Conservation (phyloP, 805 yeast genomes). For the Maudiozyma bulderi region DNA sequence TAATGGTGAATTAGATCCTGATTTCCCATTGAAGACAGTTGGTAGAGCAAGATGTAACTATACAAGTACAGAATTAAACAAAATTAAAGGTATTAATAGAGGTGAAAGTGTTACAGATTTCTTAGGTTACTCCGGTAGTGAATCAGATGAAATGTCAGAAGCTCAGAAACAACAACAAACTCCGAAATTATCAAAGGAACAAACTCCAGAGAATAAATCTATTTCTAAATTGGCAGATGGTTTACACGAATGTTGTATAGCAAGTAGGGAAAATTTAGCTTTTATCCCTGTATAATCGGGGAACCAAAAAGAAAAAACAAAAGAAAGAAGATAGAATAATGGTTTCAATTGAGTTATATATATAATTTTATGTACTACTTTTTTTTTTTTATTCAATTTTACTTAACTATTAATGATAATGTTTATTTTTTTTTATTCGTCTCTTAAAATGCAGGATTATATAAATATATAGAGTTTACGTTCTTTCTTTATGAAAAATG, state of each 20-base stretch:
- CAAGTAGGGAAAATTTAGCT: conserved; percentile 82
- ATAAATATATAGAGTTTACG: conserved; percentile 27
- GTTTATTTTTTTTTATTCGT: too few relatives aligned
- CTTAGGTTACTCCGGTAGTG: conserved; percentile 48
- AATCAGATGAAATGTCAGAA: background rate
- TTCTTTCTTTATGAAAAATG: conserved; percentile 25
- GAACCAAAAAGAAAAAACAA: too few relatives aligned
- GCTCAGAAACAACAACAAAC: background rate
- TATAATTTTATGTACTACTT: too few relatives aligned
- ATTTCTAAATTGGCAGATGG: background rate
- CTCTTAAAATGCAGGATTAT: conserved; percentile 4
- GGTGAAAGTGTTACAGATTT: conserved; percentile 61
- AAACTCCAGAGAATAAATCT: background rate
- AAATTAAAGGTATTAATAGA: conserved; percentile 76
- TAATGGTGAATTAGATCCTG: conserved; percentile 32
- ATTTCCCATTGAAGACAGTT: conserved; percentile 41
- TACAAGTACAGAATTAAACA: conserved; percentile 62
- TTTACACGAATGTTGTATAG: conserved; percentile 29
- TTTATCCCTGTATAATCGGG: conserved; percentile 38
- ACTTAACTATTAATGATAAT: too few relatives aligned
- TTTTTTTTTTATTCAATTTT: too few relatives aligned
- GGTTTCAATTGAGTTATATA: too few relatives aligned
- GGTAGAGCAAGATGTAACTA: conserved; percentile 93
- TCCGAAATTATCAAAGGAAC: background rate
- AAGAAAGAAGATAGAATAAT: too few relatives aligned